Evolutionary conservation across 345 rosid genomes (phyloP).

Genomic region (Populus pruinosa): DNA sequence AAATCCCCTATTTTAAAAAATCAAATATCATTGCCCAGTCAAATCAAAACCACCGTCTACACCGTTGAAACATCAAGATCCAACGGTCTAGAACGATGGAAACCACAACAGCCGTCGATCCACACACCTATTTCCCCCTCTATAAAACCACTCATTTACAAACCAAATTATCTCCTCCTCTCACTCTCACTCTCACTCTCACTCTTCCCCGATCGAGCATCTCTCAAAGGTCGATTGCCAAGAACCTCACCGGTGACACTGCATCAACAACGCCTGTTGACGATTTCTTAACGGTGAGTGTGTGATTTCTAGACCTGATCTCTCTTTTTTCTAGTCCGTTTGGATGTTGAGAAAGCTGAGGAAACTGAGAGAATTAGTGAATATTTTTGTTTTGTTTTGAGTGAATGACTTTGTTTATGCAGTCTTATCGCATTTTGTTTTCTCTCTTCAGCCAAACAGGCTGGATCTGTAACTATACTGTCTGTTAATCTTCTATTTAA

Average conservation of each 20-base stretch:
- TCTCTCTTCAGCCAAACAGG: background rate
- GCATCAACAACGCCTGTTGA: background rate
- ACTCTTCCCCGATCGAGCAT: constrained; percentile 3
- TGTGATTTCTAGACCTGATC: background rate
- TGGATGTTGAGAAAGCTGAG: background rate
- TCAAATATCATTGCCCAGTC: background rate
- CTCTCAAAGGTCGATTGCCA: constrained; percentile 16
- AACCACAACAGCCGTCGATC: background rate
- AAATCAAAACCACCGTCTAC: background rate
- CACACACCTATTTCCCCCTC: background rate
- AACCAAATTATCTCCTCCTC: background rate
- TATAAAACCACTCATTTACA: background rate
- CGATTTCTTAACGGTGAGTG: background rate
- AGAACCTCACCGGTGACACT: background rate
- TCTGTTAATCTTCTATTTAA: background rate
- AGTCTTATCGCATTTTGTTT: background rate
- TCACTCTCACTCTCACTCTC: background rate
- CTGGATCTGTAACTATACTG: background rate
- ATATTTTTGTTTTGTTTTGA: too few relatives aligned
- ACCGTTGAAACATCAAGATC: constrained; percentile 21
- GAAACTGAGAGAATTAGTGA: background rate
- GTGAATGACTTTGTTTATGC: background rate
- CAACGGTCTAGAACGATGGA: background rate
- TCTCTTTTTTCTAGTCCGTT: background rate
- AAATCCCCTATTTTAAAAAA: constrained; percentile 15